Evolutionary conservation across 495 filamentous ascomycete genomes (phyloP).

Genomic region (Daldinia concentrica): DNA sequence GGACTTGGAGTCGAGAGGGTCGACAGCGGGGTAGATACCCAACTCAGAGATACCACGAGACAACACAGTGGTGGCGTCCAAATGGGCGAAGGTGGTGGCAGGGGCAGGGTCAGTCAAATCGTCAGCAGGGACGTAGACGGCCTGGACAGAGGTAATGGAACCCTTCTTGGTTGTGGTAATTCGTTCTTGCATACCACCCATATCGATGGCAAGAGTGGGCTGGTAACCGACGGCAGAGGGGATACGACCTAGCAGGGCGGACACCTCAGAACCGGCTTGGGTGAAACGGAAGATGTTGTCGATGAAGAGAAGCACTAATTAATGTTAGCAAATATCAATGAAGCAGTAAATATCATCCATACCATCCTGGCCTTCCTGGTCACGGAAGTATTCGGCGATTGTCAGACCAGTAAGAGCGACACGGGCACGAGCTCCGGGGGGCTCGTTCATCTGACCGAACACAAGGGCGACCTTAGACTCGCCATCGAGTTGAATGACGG

Average conservation of each 20-base stretch:
- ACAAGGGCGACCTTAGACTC: constrained; percentile 99
- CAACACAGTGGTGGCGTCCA: constrained; percentile 99
- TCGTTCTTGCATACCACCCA: constrained; percentile 99
- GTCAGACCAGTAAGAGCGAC: constrained; percentile 94
- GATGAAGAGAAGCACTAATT: constrained; percentile 91
- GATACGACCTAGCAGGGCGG: constrained; percentile 98
- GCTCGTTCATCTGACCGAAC: constrained; percentile 99
- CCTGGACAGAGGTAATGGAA: constrained; percentile 99
- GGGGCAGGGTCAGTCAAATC: constrained; percentile 99
- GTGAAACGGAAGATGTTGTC: constrained; percentile 99
- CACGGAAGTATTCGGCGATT: constrained; percentile 96
- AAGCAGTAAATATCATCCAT: constrained; percentile 32
- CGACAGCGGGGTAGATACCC: constrained; percentile 99
- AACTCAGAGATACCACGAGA: constrained; percentile 99
- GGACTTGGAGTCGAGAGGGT: constrained; percentile 98
- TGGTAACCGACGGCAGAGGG: constrained; percentile 99
- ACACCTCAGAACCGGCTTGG: constrained; percentile 99
- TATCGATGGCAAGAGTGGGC: constrained; percentile 99
- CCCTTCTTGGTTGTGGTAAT: constrained; percentile 99
- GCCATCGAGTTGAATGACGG: constrained; percentile 98
- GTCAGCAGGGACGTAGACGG: constrained; percentile 99
- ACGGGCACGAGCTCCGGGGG: constrained; percentile 99
- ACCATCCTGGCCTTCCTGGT: constrained; percentile 96
- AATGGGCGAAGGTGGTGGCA: constrained; percentile 99
- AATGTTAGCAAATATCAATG: constrained; percentile 17